Base-by-base conservation (phyloP, 2,329 filamentous ascomycete genomes). In the Stagonosporopsis rhizophila region DNA sequence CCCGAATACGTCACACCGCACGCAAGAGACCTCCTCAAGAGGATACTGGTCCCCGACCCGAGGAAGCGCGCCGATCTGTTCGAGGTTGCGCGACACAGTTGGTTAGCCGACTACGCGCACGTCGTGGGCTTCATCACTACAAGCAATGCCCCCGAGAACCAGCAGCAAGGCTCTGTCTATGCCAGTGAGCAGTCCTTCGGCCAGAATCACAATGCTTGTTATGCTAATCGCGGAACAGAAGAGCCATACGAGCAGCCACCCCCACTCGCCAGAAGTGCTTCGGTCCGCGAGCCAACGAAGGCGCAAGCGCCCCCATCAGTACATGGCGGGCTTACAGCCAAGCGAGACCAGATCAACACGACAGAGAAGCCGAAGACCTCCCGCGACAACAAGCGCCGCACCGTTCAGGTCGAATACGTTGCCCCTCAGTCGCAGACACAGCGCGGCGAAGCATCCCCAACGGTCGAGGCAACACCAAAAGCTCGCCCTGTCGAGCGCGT, bases 1-100 rank as follows among this genome's bases (percentile, higher is more conserved):
- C 95, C 95, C 59, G 95, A 99, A 87, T 98, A 98, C 74, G 95
- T 99, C 66, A 96, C 95, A 7, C 95, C 95, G 7, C 95, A 99
- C 76, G 94, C 95, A 20, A 86, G 95, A 69, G 95, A 99, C 76
- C 84, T 99, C 0, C 82, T 99, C 42, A 88, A 95, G 58, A 88
- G 95, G 49, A 99, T 99, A 58, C 84, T 99, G 39, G 95, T 99
- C 0, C 94, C 95, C 6, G 95, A 98, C 75, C 95, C 95, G 47
- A 86, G 95, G 62, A 96, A 96, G 78, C 88, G 95, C 72, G 95
- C 95, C 45, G 95, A 99, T 74, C 80, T 99, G 41, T 99, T 99
- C 69, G 95, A 99, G 75, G 95, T 99, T 39, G 95, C 95, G 42
- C 87, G 95, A 48, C 95, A 99, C 78, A 99, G 95, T 79, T 99